These are phyloP conservation scores for Arthromyces matolae DNA, from an alignment of 768 basidiomycete species.

Conservation along the genomic window DNA sequence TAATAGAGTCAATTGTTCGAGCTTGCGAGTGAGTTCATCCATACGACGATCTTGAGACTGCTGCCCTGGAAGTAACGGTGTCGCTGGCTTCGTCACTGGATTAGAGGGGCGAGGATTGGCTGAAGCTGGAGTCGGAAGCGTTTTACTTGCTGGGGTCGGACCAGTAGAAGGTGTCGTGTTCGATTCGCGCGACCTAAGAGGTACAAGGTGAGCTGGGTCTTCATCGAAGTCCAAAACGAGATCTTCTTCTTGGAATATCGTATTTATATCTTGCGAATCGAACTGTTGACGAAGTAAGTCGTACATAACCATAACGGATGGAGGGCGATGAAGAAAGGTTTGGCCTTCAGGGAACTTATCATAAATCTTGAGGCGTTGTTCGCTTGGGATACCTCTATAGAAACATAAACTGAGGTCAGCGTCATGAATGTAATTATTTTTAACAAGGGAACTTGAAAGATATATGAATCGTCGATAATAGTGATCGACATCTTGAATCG, in stretches of 20 bases:
- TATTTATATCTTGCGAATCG: no score
- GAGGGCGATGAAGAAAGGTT: no score
- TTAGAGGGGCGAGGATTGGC: no score
- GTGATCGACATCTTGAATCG: slow-evolving; percentile 1
- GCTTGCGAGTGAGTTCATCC: background rate
- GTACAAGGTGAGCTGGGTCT: no score
- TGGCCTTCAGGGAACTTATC: background rate
- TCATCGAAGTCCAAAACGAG: no score
- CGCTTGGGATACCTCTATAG: background rate
- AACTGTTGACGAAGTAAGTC: no score
- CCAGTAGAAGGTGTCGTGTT: no score
- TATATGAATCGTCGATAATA: slow-evolving; percentile 3
- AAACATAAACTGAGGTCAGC: slow-evolving; percentile 7
- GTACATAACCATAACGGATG: no score
- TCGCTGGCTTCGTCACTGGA: background rate
- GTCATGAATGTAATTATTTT: background rate
- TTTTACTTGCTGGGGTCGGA: no score
- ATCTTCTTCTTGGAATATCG: no score
- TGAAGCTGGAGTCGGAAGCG: no score
- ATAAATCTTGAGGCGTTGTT: background rate
- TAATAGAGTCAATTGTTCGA: background rate
- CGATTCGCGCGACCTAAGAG: no score
- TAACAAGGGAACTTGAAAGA: background rate
- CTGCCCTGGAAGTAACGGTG: background rate
- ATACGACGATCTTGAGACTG: background rate